These are phyloP conservation scores for Fraxinus nigra DNA, from an alignment of 305 asterid species.

Conservation along the genomic window DNA sequence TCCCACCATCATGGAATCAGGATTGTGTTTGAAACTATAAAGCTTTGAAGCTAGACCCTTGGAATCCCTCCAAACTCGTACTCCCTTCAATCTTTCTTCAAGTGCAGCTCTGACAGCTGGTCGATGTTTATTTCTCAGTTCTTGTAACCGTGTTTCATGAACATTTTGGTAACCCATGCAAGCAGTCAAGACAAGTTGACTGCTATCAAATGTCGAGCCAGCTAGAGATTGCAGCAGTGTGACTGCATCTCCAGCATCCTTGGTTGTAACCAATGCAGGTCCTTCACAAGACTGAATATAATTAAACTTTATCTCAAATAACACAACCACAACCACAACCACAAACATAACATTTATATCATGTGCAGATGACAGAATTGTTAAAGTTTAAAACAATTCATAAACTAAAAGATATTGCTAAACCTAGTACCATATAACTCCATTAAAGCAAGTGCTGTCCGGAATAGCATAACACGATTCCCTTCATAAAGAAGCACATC, in stretches of 20 bases:
- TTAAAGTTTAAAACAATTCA: background rate
- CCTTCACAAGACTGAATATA: constrained; percentile 57
- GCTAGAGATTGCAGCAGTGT: constrained; percentile 92
- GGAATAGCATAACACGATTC: constrained; percentile 94
- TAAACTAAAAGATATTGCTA: constrained; percentile 16
- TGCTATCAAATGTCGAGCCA: constrained; percentile 97
- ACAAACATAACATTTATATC: background rate
- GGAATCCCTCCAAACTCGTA: constrained; percentile 60
- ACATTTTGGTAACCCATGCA: constrained; percentile 96
- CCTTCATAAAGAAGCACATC: constrained; percentile 97
- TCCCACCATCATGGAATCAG: constrained; percentile 40
- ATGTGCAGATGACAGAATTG: background rate
- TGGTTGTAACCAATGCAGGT: constrained; percentile 93
- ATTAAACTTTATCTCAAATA: constrained; percentile 30
- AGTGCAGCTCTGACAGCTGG: constrained; percentile 73
- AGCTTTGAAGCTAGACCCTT: constrained; percentile 77
- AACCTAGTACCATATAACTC: constrained; percentile 79
- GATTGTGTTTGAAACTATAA: constrained; percentile 58
- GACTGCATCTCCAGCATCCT: constrained; percentile 99
- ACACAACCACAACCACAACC: background rate
- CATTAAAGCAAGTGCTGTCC: constrained; percentile 87
- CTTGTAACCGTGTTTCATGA: constrained; percentile 64
- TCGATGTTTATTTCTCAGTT: constrained; percentile 79
- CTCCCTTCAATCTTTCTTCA: constrained; percentile 79
- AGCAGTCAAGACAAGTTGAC: constrained; percentile 96